Base-by-base conservation (phyloP, 2,329 filamentous ascomycete genomes). In the Cercospora sojina region DNA sequence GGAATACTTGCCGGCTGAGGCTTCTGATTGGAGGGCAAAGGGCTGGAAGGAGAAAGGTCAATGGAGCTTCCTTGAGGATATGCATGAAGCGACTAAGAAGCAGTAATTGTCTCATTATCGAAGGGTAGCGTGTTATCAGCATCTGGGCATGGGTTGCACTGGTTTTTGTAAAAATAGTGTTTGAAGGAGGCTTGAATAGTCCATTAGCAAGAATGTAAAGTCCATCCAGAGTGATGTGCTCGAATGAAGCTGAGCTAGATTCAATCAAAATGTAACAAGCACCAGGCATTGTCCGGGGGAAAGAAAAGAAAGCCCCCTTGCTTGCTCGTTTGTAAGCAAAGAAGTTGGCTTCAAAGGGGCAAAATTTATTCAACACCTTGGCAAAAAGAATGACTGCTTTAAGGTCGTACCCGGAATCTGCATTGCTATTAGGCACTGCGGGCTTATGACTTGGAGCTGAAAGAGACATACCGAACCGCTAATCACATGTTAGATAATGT, bases 41-140 rank as follows among this genome's bases (percentile, higher is more conserved):
- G 68, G 64, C 1, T 72, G 68, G 71, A 69, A 68, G 56, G 62
- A 64, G n/a, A 53, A 53, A 16, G 64, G 51, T 8, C 27, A 51
- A 18, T 72, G 71, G 71, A 67, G 49, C 23, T 71, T 71, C 32
- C 55, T 71, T 8, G 53, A 58, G 20, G 69, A 68, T 35, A 69
- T 70, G 49, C 23, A 58, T 41, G 59, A 53, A 23, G 60, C 60
- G 29, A 16, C 47, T 13, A 43, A 64, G 35, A 38, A 38, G 1
- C 35, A 38, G 27, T 20, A 35, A 20, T 16, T 49, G 23, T 9
- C 13, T 51, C 12, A 47, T 51, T 27, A 23, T 51, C 23, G 20
- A 25, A 13, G 0, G 35, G 16, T 5, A 38, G 16, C 35, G 16
- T 3, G 32, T 25, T 27, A 0, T 25, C 47, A 3, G 1, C 47